Evolutionary conservation across 108 stramenopile species (phyloP), one percentile per base, ranked within the genome.

Genomic region (Craspedostauros australis): DNA sequence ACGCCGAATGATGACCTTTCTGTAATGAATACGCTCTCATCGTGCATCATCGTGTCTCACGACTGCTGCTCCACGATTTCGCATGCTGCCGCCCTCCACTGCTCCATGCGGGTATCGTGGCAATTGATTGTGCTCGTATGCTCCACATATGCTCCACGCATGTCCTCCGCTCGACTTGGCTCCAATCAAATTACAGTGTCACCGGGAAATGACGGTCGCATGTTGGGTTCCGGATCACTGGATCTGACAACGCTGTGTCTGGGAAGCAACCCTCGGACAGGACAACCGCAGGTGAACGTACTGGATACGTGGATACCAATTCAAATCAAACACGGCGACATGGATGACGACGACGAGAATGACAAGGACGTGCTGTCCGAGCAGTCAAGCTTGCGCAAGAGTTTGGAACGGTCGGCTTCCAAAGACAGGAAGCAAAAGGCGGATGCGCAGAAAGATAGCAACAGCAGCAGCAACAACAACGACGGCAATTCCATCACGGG

Each of bases 231-330:
- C 31, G 87, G 87, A 7, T 46, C 44, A 29, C 39, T 89, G 19
- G 87, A 89, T 60, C 40, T 89, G 32, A 82, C 82, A 36, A 64
- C 79, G 0, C 39, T 89, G 36, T 70, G 80, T 40, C 40, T 79
- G 46, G 83, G 87, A 2, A 69, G 80, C 52, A 43, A 37, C 14
- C 21, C 38, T 7, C 64, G 51, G 26, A 70, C 60, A 27, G 81
- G 75, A 29, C 46, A 66, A 38, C 70, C 54, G 6, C 47, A 73
- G 46, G 43, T 54, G n/a, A 78, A 73, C 0, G 58, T 84, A 11
- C 27, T 74, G 39, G 82, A 84, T 60, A 64, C 64, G 2, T 84
- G 88, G 88, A 62, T 90, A 24, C 79, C 80, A 6, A 60, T 89
- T 50, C 48, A 46, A 25, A 18, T 49, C 16, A 51, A 51, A 30